A percentile compares a stretch with the other conserved stretches of the same genome.
Evolutionary conservation across 148 eudicot species (phyloP).

Genomic region (Oxyria digyna): DNA sequence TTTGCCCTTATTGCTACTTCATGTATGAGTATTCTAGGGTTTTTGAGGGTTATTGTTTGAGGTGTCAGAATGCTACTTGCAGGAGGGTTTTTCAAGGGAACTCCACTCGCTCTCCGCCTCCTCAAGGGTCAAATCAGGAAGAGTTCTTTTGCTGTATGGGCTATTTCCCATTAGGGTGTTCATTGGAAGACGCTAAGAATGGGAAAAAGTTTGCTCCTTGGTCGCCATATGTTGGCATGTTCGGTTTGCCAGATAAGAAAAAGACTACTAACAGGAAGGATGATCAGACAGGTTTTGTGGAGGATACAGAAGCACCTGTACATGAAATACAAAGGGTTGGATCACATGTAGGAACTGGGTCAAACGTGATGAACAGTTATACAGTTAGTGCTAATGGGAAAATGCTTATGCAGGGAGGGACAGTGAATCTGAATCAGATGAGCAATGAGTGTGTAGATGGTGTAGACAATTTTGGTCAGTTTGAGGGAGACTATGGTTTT

Average conservation of each 20-base stretch:
- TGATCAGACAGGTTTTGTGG: conserved; percentile 10
- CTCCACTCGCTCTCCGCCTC: conserved; percentile 24
- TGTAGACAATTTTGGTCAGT: background rate
- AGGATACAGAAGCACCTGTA: conserved; percentile 5
- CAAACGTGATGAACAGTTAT: conserved; percentile 8
- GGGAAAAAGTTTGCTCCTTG: conserved; percentile 24
- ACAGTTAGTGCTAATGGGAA: conserved; percentile 24
- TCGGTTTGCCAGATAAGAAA: conserved; percentile 5
- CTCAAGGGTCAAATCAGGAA: conserved; percentile 29
- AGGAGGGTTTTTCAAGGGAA: conserved; percentile 41
- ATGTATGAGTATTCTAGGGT: conserved; percentile 46
- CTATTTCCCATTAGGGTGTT: conserved; percentile 31
- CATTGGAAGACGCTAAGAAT: conserved; percentile 3
- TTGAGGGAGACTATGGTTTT: conserved; percentile 7
- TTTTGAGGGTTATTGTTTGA: conserved; percentile 47
- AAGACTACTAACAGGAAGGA: background rate
- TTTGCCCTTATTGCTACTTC: conserved; percentile 68
- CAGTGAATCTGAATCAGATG: background rate
- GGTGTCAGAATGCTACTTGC: conserved; percentile 49
- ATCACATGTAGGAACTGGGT: conserved; percentile 8
- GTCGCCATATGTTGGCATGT: conserved; percentile 35
- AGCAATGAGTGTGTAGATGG: conserved; percentile 9
- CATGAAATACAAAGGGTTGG: background rate
- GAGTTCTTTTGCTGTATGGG: conserved; percentile 29
- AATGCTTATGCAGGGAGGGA: conserved; percentile 24